Conservation (phyloP, 176 grass and related monocot genomes). For the Thalia dealbata region DNA sequence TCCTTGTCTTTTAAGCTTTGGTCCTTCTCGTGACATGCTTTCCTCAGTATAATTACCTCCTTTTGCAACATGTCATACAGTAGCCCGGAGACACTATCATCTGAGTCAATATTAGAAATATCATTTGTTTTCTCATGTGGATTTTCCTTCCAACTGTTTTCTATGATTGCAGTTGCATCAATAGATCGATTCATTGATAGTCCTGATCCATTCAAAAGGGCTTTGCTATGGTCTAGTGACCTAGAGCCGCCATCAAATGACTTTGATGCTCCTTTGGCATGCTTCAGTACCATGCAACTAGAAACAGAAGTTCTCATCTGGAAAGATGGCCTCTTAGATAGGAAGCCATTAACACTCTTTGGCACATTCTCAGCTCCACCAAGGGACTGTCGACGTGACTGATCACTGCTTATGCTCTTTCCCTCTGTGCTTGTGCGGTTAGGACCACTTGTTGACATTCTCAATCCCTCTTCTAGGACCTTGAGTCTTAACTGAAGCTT, state of each 20-base stretch:
- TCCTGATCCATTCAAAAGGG: slow-evolving; percentile 43
- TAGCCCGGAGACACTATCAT: slow-evolving; percentile 67
- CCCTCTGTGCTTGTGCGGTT: slow-evolving; percentile 28
- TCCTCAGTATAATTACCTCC: slow-evolving; percentile 77
- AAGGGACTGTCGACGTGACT: slow-evolving; percentile 43
- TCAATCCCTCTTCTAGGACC: slow-evolving; percentile 91
- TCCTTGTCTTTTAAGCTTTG: slow-evolving; percentile 93
- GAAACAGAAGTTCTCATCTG: slow-evolving; percentile 70
- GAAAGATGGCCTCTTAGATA: slow-evolving; percentile 66
- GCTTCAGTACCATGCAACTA: slow-evolving; percentile 65
- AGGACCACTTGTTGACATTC: slow-evolving; percentile 53
- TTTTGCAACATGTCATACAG: slow-evolving; percentile 94
- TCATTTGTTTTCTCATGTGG: slow-evolving; percentile 46
- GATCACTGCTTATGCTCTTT: slow-evolving; percentile 16
- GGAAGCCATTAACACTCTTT: slow-evolving; percentile 57
- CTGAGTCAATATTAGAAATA: slow-evolving; percentile 28
- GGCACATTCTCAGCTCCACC: slow-evolving; percentile 54
- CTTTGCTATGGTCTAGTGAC: slow-evolving; percentile 40
- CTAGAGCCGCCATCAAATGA: slow-evolving; percentile 85
- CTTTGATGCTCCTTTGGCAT: slow-evolving; percentile 87
- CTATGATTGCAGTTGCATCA: slow-evolving; percentile 42
- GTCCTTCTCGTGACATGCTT: slow-evolving; percentile 77
- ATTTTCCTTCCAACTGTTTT: slow-evolving; percentile 31
- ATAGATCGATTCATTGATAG: slow-evolving; percentile 44
- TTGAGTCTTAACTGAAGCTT: slow-evolving; percentile 83